Evolutionary conservation across 164 flowering plant genomes (phyloP), one percentile per base, ranked within the genome.

Genomic region (Aristolochia fimbriata): DNA sequence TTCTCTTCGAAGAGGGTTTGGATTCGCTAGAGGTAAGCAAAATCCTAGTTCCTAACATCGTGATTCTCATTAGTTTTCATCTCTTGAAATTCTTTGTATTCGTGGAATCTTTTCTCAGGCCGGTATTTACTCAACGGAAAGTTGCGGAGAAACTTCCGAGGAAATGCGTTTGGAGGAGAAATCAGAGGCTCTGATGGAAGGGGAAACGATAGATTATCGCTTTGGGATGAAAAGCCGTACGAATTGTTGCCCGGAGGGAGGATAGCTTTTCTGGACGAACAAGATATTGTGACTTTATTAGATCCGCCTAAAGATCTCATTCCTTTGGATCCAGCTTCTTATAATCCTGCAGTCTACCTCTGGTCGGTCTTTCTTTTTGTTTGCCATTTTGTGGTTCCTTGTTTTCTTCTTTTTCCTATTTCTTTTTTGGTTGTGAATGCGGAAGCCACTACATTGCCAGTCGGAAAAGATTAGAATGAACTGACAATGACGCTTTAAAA

Each of bases 241-340:
- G 80, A 77, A 49, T 17, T 73, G 15, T 75, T 74, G 47, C 75
- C 76, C 0, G 60, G 47, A 66, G 89, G 83, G n/a, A 61, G 55
- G 61, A 76, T 17, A 48, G 66, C 68, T 58, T 84, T 81, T 62
- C 63, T 80, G 46, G 88, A 88, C 64, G 92, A 84, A 70, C 77
- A 66, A 57, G 96, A 88, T 65, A 72, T 88, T 0, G 77, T 77
- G 62, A 55, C 85, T 10, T 78, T 84, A 71, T 83, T 88, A 51
- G 92, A 86, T 68, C 90, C 92, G 16, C 90, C 88, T 0, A 81
- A 74, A 64, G 84, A 84, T 51, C 72, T 88, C 58, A 79, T 86
- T 61, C 90, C 96, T 5, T 60, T 88, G 58, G 92, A 88, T 19
- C 87, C 90, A 8, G 51, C 73, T 71, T 81, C 85, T 33, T 88